Evolutionary conservation across 352 stramenopile species (phyloP), one percentile per base, ranked within the genome.

Genomic region (Globisporangium nagaii): DNA sequence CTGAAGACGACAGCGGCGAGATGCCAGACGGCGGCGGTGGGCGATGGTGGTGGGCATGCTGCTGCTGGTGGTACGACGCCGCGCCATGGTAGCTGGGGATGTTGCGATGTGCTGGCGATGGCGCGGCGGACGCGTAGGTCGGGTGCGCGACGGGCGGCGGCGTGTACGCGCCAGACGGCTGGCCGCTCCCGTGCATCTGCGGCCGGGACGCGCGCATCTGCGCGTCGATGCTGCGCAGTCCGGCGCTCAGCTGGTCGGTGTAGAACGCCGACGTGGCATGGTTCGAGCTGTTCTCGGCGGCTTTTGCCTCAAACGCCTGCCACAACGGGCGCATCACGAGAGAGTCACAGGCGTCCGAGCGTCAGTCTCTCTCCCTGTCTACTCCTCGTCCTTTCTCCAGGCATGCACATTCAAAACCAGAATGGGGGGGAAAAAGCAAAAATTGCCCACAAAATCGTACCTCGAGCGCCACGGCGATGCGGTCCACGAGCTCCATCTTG

Each of bases 401-500:
- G n/a, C n/a, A n/a, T n/a, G n/a, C n/a, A n/a, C n/a, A n/a, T n/a
- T n/a, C n/a, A n/a, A n/a, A n/a, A n/a, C n/a, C n/a, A n/a, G n/a
- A 17, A 32, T 22, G n/a, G 2, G 17, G 11, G 13, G 13, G 3
- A n/a, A 53, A 53, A 28, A 43, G 11, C 12, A 40, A 55, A 9
- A 17, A 27, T n/a, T n/a, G n/a, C n/a, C n/a, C n/a, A 10, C 48
- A 17, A 47, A 5, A 54, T 25, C 49, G 12, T 25, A 90, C 79
- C 77, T 89, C 75, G 7, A 90, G 43, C 34, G 84, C 70, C 2
- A 51, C 31, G 10, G 73, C 73, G 52, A 93, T 88, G 63, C 83
- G 79, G 37, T 90, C 79, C 28, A 91, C 77, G 41, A 93, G 72
- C 52, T 93, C 83, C 39, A 71, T 73, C 60, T 93, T 93, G 58